Conservation (phyloP, 2,329 filamentous ascomycete species). For the Macrophomina phaseolina region DNA sequence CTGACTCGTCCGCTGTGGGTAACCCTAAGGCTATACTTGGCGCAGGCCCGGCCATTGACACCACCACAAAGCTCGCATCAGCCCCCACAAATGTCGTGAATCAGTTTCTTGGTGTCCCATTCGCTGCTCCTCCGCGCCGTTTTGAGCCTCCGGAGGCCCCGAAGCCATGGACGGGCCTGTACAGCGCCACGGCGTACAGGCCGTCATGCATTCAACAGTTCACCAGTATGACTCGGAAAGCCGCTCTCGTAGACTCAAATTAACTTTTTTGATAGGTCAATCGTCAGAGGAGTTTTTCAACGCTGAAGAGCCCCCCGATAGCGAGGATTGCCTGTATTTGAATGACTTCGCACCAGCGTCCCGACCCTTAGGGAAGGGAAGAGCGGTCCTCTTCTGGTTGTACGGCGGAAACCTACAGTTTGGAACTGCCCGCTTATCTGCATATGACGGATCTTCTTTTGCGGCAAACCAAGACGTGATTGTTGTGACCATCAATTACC, state of each 20-base stretch:
- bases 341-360: conserved; percentile 63
- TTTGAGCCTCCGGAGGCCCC: conserved; percentile 35
- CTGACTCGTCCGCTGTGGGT: background rate
- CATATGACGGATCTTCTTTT: conserved; percentile 68
- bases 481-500: conserved; percentile 80
- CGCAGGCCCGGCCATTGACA: conserved; percentile 36
- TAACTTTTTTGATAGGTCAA: background rate
- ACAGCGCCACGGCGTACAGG: conserved; percentile 34
- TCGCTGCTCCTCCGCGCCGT: conserved; percentile 36
- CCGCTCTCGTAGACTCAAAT: background rate
- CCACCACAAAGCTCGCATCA: conserved; percentile 34
- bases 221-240: conserved; percentile 3
- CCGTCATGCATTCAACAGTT: conserved; percentile 41
- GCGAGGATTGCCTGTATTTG: conserved; percentile 66
- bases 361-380: conserved; percentile 41
- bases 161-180: conserved; percentile 31
- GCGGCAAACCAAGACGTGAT: conserved; percentile 63
- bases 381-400: conserved; percentile 66
- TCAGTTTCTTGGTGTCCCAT: conserved; percentile 42
- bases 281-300: conserved; percentile 15
- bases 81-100: conserved; percentile 33
- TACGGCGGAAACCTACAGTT: conserved; percentile 56
- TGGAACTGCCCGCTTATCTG: conserved; percentile 52
- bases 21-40: background rate
- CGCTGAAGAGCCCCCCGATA: background rate